These are phyloP conservation scores for Mallotus nudiflorus DNA, from an alignment of 345 rosid species.

Conservation along the genomic window DNA sequence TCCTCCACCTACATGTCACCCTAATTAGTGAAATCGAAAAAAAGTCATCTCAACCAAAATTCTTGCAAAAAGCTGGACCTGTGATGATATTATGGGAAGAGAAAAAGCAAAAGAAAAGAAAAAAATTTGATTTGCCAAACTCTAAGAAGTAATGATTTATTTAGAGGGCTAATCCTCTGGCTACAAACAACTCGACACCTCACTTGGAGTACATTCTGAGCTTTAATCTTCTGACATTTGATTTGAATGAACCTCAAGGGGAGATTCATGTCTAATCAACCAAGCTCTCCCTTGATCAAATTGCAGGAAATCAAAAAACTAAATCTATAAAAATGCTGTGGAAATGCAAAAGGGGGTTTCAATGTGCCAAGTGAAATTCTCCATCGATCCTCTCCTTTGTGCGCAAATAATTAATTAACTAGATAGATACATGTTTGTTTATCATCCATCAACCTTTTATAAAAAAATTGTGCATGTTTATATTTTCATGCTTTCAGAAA, in stretches of 20 bases:
- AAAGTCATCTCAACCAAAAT: neutral
- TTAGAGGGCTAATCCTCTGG: neutral
- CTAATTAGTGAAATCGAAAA: neutral
- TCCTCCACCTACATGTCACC: conserved; percentile 79
- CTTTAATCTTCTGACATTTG: neutral
- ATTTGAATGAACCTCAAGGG: conserved; percentile 1
- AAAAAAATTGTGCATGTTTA: neutral
- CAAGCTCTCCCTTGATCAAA: neutral
- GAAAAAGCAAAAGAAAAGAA: conserved; percentile 1
- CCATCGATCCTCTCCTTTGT: neutral
- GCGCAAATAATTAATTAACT: neutral
- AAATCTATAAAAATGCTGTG: neutral
- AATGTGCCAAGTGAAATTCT: neutral
- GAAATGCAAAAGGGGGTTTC: neutral
- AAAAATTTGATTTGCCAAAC: neutral
- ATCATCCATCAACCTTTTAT: neutral
- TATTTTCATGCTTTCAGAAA: neutral
- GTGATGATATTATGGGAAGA: neutral
- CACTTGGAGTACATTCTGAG: neutral
- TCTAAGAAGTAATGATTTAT: neutral
- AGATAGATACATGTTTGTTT: neutral
- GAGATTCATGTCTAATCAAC: neutral
- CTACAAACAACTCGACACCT: neutral
- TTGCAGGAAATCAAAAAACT: neutral
- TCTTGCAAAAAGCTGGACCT: neutral